Percentiles rank a stretch among this genome's conserved stretches.
phyloP scores from a whole-genome alignment of 2,329 filamentous ascomycete genomes.

The Tolypocladium inflatum region DNA sequence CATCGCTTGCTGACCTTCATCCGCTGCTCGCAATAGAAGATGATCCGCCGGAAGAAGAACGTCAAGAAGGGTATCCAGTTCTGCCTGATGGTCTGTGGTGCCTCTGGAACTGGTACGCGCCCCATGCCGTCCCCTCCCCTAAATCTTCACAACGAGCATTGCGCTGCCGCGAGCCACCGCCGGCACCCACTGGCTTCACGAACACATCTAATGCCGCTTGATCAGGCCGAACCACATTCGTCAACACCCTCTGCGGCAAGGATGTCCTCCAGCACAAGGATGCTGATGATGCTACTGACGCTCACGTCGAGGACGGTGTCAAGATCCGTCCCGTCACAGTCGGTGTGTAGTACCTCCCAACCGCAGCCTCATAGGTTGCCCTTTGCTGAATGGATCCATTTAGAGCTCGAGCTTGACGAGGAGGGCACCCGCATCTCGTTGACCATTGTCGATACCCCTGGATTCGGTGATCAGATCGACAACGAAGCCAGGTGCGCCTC shows the following conservation, averaged over 20 bases:
- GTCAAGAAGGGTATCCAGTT: constrained; percentile 99
- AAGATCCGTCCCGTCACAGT: constrained; percentile 98
- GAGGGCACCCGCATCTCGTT: constrained; percentile 96
- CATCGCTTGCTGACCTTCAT: constrained; percentile 15
- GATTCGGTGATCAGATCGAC: constrained; percentile 97
- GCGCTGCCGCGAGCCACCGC: background rate
- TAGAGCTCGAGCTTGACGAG: constrained; percentile 92
- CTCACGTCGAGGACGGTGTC: constrained; percentile 91
- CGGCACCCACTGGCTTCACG: background rate
- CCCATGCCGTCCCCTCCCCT: constrained; percentile 1
- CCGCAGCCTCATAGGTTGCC: background rate
- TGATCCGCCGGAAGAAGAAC: constrained; percentile 99
- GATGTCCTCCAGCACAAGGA: constrained; percentile 86
- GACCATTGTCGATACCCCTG: constrained; percentile 96
- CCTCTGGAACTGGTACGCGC: constrained; percentile 84
- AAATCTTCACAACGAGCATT: background rate
- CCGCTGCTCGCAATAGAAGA: constrained; percentile 48
- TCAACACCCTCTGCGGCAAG: constrained; percentile 98
- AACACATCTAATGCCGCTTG: background rate
- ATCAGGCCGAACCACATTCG: constrained; percentile 90
- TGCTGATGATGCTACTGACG: constrained; percentile 77
- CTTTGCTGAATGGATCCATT: background rate
- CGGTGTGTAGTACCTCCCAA: constrained; percentile 42
- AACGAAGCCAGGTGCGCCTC: constrained; percentile 81
- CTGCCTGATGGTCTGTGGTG: constrained; percentile 99